Evolutionary conservation across 768 basidiomycete species (phyloP).

Genomic region (Mycena rosella): DNA sequence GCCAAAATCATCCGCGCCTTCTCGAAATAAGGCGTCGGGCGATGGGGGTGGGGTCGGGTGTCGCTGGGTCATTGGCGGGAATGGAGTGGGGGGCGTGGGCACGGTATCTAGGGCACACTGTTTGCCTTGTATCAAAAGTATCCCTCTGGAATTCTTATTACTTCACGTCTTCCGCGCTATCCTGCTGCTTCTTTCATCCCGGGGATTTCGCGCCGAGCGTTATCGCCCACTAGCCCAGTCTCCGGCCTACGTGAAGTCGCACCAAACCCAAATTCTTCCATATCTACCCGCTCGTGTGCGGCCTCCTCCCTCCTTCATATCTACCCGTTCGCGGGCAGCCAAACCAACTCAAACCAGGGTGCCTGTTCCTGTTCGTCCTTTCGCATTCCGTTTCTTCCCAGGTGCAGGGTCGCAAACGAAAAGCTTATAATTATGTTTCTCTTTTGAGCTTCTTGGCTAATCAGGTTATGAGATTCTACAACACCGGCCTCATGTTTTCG

Average conservation of each 20-base stretch:
- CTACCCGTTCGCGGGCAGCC: background rate
- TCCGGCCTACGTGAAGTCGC: background rate
- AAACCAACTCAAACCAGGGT: constrained; percentile 27
- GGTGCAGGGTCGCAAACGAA: constrained; percentile 21
- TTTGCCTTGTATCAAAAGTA: constrained; percentile 37
- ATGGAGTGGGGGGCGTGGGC: constrained; percentile 11
- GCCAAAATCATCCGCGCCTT: constrained; percentile 94
- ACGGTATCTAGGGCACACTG: background rate
- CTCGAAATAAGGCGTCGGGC: constrained; percentile 70
- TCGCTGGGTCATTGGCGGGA: background rate
- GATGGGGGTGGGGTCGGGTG: constrained; percentile 9
- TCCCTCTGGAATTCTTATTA: constrained; percentile 34
- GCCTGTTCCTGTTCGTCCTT: background rate
- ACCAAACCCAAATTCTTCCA: background rate
- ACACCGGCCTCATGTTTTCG: constrained; percentile 17
- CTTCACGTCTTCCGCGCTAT: constrained; percentile 15
- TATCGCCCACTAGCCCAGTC: background rate
- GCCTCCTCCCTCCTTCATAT: background rate
- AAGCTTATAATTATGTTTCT: background rate
- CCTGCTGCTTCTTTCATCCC: constrained; percentile 19
- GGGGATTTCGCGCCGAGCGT: background rate
- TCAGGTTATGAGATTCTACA: constrained; percentile 16
- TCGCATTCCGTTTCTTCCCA: no score
- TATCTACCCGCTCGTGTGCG: background rate
- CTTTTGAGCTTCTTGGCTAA: background rate